These are phyloP conservation scores for Candida anglica DNA, from an alignment of 805 yeast species.

Conservation along the genomic window DNA sequence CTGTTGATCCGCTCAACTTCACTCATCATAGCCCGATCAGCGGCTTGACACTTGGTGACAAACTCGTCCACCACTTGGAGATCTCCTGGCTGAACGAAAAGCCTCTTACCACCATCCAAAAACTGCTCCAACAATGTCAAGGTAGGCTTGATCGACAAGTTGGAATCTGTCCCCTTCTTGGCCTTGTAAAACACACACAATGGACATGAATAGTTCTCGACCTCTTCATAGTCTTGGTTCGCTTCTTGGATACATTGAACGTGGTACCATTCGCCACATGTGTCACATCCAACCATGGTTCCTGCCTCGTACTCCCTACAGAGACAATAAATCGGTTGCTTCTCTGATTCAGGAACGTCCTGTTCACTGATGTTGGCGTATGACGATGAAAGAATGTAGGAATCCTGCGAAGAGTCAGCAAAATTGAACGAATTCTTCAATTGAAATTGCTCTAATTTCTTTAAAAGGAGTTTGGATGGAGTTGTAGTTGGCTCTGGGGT, in stretches of 20 bases:
- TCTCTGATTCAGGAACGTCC: slow-evolving; percentile 8
- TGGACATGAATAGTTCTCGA: slow-evolving; percentile 26
- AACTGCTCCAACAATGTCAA: slow-evolving; percentile 9
- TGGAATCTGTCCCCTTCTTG: slow-evolving; percentile 9
- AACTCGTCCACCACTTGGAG: slow-evolving; percentile 14
- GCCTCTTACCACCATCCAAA: slow-evolving; percentile 8
- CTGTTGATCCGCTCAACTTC: slow-evolving; percentile 12
- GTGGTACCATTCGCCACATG: slow-evolving; percentile 72
- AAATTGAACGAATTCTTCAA: slow-evolving; percentile 20
- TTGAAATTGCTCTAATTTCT: not conserved
- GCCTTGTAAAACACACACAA: slow-evolving; percentile 24
- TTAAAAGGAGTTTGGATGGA: not conserved
- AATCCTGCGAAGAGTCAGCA: slow-evolving; percentile 19
- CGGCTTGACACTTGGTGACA: slow-evolving; percentile 6
- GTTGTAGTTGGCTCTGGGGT: not conserved
- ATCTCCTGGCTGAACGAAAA: slow-evolving; percentile 21
- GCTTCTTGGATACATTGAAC: slow-evolving; percentile 46
- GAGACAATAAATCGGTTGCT: slow-evolving; percentile 43
- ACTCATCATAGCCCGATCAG: slow-evolving; percentile 4
- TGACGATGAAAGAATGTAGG: slow-evolving; percentile 21
- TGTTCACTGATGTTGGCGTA: slow-evolving; percentile 8
- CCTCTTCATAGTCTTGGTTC: slow-evolving; percentile 11
- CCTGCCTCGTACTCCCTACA: slow-evolving; percentile 61
- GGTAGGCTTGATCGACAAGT: slow-evolving; percentile 11
- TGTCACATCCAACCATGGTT: slow-evolving; percentile 67